Percentiles rank a stretch among this genome's conserved stretches.
phyloP scores from a whole-genome alignment of 192 early-diverging fungal species.

The Irineochytrium annulatum region DNA sequence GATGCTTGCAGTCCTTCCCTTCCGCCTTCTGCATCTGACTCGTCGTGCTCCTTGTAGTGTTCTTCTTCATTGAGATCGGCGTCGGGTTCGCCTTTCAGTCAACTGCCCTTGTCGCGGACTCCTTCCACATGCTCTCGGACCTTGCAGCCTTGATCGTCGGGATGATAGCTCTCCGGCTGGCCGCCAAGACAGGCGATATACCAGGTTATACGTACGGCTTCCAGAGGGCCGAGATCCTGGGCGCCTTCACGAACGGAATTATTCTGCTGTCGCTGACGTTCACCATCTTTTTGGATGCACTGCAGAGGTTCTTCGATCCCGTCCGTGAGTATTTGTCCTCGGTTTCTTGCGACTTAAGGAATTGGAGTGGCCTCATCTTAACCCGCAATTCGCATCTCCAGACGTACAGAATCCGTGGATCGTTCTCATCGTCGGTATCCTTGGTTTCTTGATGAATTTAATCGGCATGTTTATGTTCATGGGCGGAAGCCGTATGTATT shows the following conservation, averaged over 20 bases:
- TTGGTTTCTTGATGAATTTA: slow-evolving; percentile 73
- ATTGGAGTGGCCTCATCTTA: slow-evolving; percentile 39
- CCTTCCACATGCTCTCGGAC: slow-evolving; percentile 75
- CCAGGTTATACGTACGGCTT: slow-evolving; percentile 75
- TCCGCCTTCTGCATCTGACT: too few relatives aligned
- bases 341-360: background rate
- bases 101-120: slow-evolving; percentile 80
- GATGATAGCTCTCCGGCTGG: slow-evolving; percentile 70
- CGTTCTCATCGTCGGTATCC: slow-evolving; percentile 71
- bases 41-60: slow-evolving; percentile 12
- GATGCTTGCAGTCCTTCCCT: too few relatives aligned
- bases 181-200: slow-evolving; percentile 51
- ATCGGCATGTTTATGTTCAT: slow-evolving; percentile 71
- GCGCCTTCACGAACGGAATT: slow-evolving; percentile 83
- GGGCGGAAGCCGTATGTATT: slow-evolving; percentile 53
- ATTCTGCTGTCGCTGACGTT: slow-evolving; percentile 81
- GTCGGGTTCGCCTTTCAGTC: slow-evolving; percentile 71
- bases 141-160: slow-evolving; percentile 60
- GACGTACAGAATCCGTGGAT: slow-evolving; percentile 65
- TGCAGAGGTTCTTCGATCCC: slow-evolving; percentile 71
- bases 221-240: slow-evolving; percentile 86
- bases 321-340: slow-evolving; percentile 27
- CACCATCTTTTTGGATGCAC: slow-evolving; percentile 77
- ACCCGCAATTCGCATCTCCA: background rate
- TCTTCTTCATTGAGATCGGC: slow-evolving; percentile 77